Conservation (phyloP, 75 land plant species). For the Selaginella moellendorffii region DNA sequence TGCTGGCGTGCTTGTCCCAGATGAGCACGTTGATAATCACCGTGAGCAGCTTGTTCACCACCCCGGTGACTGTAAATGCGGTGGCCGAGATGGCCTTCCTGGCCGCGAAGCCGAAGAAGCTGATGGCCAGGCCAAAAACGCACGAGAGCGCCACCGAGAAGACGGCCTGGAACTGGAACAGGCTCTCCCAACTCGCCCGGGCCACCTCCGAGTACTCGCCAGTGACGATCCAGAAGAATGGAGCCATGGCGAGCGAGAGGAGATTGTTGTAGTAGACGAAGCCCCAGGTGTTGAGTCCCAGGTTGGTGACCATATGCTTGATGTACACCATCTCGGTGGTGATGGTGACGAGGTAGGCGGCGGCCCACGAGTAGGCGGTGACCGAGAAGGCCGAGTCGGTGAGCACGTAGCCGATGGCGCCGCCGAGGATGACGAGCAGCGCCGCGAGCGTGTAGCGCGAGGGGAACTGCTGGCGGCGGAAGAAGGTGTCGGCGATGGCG, state of each 20-base stretch:
- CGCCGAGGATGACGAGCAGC: slow-evolving; percentile 1
- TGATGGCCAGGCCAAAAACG: slow-evolving; percentile 7
- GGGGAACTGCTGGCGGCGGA: slow-evolving; percentile 1
- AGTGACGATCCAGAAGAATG: neutral
- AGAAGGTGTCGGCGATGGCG: slow-evolving; percentile 3
- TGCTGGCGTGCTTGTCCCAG: slow-evolving; percentile 9
- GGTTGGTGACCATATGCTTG: slow-evolving; percentile 6
- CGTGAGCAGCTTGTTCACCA: slow-evolving; percentile 3
- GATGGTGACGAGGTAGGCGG: neutral
- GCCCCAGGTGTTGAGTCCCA: slow-evolving; percentile 7
- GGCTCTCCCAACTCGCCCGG: neutral
- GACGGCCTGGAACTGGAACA: neutral
- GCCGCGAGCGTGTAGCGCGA: neutral
- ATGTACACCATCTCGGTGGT: slow-evolving; percentile 3
- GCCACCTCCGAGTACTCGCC: neutral
- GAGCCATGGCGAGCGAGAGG: neutral
- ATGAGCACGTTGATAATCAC: slow-evolving; percentile 7
- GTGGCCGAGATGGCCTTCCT: slow-evolving; percentile 10
- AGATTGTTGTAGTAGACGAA: slow-evolving; percentile 8
- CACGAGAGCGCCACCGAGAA: slow-evolving; percentile 2
- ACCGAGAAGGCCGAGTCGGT: slow-evolving; percentile 3
- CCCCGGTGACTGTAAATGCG: slow-evolving; percentile 9
- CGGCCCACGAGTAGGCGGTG: slow-evolving; percentile 3
- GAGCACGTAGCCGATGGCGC: slow-evolving; percentile 1
- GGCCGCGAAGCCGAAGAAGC: slow-evolving; percentile 7